A percentile compares a stretch with the other conserved stretches of the same genome.
Evolutionary conservation across 495 filamentous ascomycete species (phyloP).

Genomic region (Astrocystis sublimbata): DNA sequence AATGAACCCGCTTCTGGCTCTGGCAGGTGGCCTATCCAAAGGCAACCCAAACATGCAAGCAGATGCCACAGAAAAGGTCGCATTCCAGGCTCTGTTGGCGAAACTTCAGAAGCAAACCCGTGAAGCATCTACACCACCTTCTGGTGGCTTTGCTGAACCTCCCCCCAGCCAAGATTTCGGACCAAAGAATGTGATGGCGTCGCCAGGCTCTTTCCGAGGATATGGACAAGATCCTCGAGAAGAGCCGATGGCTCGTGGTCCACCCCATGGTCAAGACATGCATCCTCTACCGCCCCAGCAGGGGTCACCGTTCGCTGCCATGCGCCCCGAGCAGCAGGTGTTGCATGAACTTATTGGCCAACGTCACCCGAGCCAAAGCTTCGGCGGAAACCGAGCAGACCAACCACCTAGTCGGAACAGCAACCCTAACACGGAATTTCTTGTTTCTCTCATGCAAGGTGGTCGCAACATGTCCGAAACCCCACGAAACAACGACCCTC

Average conservation of each 20-base stretch:
- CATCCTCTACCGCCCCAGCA: slow-evolving; percentile 42
- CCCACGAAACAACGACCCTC: slow-evolving; percentile 45
- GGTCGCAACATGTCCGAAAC: slow-evolving; percentile 44
- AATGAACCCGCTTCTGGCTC: slow-evolving; percentile 30
- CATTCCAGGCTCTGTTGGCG: slow-evolving; percentile 82
- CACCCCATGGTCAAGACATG: slow-evolving; percentile 44
- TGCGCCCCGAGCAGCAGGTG: slow-evolving; percentile 52
- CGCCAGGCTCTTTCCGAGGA: slow-evolving; percentile 46
- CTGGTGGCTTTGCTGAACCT: slow-evolving; percentile 33
- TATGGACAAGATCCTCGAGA: slow-evolving; percentile 45
- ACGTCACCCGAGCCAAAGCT: slow-evolving; percentile 45
- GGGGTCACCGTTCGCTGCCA: slow-evolving; percentile 39
- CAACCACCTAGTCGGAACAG: slow-evolving; percentile 40
- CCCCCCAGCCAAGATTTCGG: slow-evolving; percentile 28
- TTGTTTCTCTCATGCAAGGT: slow-evolving; percentile 57
- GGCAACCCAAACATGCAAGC: slow-evolving; percentile 36
- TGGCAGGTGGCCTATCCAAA: slow-evolving; percentile 28
- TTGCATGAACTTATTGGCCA: slow-evolving; percentile 56
- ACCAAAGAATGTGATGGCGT: slow-evolving; percentile 36
- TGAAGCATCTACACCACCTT: slow-evolving; percentile 26
- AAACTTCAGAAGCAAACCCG: slow-evolving; percentile 62
- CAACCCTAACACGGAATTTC: slow-evolving; percentile 55
- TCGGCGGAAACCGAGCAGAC: slow-evolving; percentile 33
- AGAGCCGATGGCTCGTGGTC: slow-evolving; percentile 35
- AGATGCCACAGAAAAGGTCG: slow-evolving; percentile 76